A percentile compares a stretch with the other conserved stretches of the same genome.
phyloP scores from a whole-genome alignment of 2,329 filamentous ascomycete genomes.

The Talaromyces sp. region DNA sequence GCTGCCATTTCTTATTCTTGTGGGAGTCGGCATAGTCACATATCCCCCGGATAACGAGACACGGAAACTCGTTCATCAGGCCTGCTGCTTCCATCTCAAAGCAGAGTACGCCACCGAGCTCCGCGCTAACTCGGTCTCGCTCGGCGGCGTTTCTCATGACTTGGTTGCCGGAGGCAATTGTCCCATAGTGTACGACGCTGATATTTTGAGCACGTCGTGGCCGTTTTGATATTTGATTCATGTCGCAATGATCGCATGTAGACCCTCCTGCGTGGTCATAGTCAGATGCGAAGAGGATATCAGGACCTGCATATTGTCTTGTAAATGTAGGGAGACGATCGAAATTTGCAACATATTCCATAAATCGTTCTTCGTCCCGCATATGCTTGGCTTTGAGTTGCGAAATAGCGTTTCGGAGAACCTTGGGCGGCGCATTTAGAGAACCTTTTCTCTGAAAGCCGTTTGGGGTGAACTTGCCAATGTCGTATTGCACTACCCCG shows the following conservation, averaged over 20 bases:
- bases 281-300: background rate
- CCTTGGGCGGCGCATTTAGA: background rate
- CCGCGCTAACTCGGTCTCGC: background rate
- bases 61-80: conserved; percentile 8
- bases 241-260: background rate
- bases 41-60: conserved; percentile 10
- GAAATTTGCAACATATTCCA: background rate
- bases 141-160: background rate
- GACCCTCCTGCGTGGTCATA: background rate
- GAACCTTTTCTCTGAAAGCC: background rate
- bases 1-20: conserved; percentile 11
- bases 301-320: background rate
- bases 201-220: background rate
- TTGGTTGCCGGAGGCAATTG: conserved; percentile 1
- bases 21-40: conserved; percentile 12
- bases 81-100: conserved; percentile 9
- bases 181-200: background rate
- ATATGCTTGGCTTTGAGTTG: background rate
- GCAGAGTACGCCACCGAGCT: background rate
- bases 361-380: background rate
- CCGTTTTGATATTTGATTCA: background rate
- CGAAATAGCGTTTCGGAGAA: background rate
- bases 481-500: conserved; percentile 5
- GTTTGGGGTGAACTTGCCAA: background rate
- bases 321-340: background rate